These are phyloP conservation scores for Calvatia gigantea DNA, from an alignment of 768 basidiomycete species.

Conservation along the genomic window DNA sequence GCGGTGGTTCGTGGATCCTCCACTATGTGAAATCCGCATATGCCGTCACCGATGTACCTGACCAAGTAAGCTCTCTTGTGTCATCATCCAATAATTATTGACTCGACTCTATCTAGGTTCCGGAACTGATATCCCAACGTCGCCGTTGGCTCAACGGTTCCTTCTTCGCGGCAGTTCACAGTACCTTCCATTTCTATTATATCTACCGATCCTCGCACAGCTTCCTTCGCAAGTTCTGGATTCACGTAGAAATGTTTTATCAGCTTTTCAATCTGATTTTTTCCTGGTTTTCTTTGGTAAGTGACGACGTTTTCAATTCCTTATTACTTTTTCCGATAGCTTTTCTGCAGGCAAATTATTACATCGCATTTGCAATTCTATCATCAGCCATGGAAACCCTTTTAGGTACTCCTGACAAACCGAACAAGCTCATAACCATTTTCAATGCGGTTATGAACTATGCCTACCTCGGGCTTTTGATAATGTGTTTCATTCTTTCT, in stretches of 20 bases:
- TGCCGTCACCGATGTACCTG: constrained; percentile 90
- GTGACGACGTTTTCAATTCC: constrained; percentile 19
- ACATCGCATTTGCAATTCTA: constrained; percentile 83
- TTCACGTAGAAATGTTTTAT: constrained; percentile 92
- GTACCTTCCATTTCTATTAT: constrained; percentile 90
- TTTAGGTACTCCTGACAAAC: constrained; percentile 43
- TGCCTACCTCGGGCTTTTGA: constrained; percentile 81
- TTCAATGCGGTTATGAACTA: constrained; percentile 81
- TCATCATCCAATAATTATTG: neutral
- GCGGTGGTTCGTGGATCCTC: constrained; percentile 84
- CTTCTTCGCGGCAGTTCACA: constrained; percentile 96
- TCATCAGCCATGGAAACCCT: constrained; percentile 70
- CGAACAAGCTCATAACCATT: constrained; percentile 48
- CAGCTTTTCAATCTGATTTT: constrained; percentile 89
- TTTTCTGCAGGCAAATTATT: constrained; percentile 72
- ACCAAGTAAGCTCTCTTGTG: constrained; percentile 50
- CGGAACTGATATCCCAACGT: constrained; percentile 92
- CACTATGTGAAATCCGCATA: constrained; percentile 97
- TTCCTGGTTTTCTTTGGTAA: constrained; percentile 83
- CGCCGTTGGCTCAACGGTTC: constrained; percentile 97
- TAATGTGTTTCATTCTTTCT: constrained; percentile 84
- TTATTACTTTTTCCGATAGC: neutral
- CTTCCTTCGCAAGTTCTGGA: constrained; percentile 85
- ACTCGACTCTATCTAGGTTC: constrained; percentile 44
- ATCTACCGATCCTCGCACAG: constrained; percentile 88